Evolutionary conservation across 179 eudicot genomes (phyloP).

Genomic region (Heliamphora pulchella): DNA sequence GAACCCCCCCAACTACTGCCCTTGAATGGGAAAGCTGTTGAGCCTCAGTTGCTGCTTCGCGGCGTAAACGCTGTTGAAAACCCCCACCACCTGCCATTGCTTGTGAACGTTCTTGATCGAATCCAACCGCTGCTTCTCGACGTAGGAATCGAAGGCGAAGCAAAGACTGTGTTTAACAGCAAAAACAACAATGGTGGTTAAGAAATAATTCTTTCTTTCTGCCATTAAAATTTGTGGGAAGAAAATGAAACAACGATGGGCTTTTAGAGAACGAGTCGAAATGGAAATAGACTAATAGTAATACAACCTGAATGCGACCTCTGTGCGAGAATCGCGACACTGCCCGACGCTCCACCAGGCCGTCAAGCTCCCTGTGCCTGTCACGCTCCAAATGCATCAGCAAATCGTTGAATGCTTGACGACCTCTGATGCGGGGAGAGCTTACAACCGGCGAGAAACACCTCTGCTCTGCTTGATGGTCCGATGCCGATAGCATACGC

Average conservation of each 20-base stretch:
- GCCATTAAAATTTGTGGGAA: too few relatives aligned
- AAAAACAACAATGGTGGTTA: not conserved
- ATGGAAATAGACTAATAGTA: not conserved
- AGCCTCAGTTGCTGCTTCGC: conserved; percentile 7
- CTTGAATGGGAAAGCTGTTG: conserved; percentile 13
- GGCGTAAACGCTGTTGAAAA: not conserved
- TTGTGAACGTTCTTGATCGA: conserved; percentile 10
- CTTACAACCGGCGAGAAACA: conserved; percentile 18
- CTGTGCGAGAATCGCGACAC: conserved; percentile 61
- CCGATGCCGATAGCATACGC: conserved; percentile 16
- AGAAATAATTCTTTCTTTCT: not conserved
- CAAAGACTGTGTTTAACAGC: conserved; percentile 35
- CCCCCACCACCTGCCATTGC: not conserved
- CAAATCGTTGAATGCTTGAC: conserved; percentile 51
- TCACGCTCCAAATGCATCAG: conserved; percentile 40
- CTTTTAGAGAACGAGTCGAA: not conserved
- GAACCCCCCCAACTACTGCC: conserved; percentile 4
- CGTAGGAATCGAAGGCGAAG: conserved; percentile 45
- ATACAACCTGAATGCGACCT: conserved; percentile 67
- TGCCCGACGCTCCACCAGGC: conserved; percentile 27
- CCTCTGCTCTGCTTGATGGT: conserved; percentile 20
- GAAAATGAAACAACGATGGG: not conserved
- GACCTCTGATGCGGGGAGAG: conserved; percentile 60
- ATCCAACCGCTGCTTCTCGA: conserved; percentile 26
- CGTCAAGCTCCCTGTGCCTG: conserved; percentile 45